Percentiles rank a stretch among this genome's conserved stretches.
Conservation (phyloP, 768 basidiomycete genomes). For the Hydnum rufescens region DNA sequence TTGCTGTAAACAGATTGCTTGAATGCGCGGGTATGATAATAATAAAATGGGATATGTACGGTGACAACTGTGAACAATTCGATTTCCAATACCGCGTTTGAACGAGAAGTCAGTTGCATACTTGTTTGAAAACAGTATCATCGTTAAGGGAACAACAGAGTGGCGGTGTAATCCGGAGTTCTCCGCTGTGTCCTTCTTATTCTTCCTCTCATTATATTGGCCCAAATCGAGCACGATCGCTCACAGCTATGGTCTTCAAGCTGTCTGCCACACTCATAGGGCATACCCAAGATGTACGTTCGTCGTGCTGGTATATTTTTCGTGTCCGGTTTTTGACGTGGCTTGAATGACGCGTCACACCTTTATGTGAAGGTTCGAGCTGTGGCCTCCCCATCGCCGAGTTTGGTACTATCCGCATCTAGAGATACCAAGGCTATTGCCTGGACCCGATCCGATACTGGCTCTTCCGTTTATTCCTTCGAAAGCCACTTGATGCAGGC, state of each 20-base stretch:
- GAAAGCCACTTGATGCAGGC: constrained; percentile 40
- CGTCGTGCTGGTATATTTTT: constrained; percentile 4
- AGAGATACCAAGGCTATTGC: constrained; percentile 80
- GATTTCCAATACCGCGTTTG: too few species aligned
- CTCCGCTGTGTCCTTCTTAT: too few species aligned
- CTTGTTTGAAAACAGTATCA: too few species aligned
- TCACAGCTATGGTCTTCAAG: constrained; percentile 41
- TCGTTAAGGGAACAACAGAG: too few species aligned
- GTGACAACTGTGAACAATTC: too few species aligned
- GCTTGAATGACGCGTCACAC: too few species aligned
- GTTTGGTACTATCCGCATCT: constrained; percentile 73
- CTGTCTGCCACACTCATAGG: constrained; percentile 50
- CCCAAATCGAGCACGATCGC: not conserved
- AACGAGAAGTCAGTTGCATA: too few species aligned
- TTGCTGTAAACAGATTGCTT: too few species aligned
- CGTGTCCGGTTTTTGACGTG: constrained; percentile 13
- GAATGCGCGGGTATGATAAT: too few species aligned
- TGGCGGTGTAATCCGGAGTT: too few species aligned
- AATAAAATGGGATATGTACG: too few species aligned
- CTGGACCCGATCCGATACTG: constrained; percentile 42
- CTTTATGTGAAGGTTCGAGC: constrained; percentile 48
- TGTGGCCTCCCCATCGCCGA: constrained; percentile 51
- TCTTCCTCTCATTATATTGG: too few species aligned
- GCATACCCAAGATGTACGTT: constrained; percentile 57
- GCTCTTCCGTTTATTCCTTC: constrained; percentile 32